Conservation (phyloP, 1,284 basidiomycete genomes). For the Amylostereum areolatum region DNA sequence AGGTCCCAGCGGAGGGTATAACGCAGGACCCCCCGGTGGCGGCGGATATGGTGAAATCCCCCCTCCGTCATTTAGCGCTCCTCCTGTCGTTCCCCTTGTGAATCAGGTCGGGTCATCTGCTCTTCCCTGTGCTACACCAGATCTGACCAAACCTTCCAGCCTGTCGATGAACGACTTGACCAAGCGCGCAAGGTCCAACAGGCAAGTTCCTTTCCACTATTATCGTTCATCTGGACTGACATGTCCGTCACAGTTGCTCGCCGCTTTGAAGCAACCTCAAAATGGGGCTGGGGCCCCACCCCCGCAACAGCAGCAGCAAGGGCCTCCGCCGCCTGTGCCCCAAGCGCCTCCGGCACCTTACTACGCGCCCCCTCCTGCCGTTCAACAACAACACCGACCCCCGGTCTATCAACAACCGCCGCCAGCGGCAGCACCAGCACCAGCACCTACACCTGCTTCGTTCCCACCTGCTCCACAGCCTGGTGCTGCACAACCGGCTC, state of each 20-base stretch:
- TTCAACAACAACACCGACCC: slow-evolving; percentile 32
- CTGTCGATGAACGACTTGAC: slow-evolving; percentile 66
- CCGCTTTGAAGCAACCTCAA: slow-evolving; percentile 69
- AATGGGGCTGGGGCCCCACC: slow-evolving; percentile 29
- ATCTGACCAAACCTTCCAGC: slow-evolving; percentile 15
- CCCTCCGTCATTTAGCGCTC: slow-evolving; percentile 21
- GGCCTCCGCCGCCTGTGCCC: slow-evolving; percentile 26
- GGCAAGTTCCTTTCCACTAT: slow-evolving; percentile 25
- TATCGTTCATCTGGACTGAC: slow-evolving; percentile 1
- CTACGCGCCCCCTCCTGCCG: slow-evolving; percentile 37
- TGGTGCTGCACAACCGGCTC: slow-evolving; percentile 30
- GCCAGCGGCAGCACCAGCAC: neutral
- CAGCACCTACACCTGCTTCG: slow-evolving; percentile 1
- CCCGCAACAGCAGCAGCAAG: slow-evolving; percentile 26
- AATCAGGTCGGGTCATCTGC: slow-evolving; percentile 5
- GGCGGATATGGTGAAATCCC: slow-evolving; percentile 20
- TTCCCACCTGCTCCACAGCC: slow-evolving; percentile 22
- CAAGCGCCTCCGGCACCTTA: slow-evolving; percentile 29
- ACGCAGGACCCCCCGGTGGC: slow-evolving; percentile 25
- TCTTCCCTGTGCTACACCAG: neutral
- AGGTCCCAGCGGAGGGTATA: slow-evolving; percentile 18
- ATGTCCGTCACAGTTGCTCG: slow-evolving; percentile 42
- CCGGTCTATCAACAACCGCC: slow-evolving; percentile 27
- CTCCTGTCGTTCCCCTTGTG: slow-evolving; percentile 20
- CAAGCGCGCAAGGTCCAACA: slow-evolving; percentile 80